Conservation (phyloP, 108 stramenopile genomes). For the Mediolabrus comicus region DNA sequence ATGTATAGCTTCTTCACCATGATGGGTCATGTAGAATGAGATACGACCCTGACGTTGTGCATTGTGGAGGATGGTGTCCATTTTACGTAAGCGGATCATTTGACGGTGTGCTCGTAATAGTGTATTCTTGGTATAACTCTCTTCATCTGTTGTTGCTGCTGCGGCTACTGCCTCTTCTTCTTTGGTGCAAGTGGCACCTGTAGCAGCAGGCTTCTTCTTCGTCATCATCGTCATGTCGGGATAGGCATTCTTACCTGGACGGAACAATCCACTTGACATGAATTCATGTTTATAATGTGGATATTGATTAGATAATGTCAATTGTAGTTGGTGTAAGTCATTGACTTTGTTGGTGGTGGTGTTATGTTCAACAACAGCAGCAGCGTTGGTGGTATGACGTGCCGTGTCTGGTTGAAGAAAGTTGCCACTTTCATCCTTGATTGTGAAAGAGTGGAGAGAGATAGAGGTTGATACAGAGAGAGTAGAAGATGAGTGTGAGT, state of each 20-base stretch:
- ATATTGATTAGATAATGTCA: slow-evolving; percentile 30
- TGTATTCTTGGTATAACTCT: slow-evolving; percentile 50
- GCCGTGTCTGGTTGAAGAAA: slow-evolving; percentile 47
- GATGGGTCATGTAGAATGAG: slow-evolving; percentile 94
- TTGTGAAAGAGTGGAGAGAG: slow-evolving; percentile 3
- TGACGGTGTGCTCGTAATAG: slow-evolving; percentile 69
- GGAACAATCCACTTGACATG: slow-evolving; percentile 37
- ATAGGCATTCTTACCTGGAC: slow-evolving; percentile 41
- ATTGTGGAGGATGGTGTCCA: slow-evolving; percentile 95
- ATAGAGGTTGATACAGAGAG: neutral
- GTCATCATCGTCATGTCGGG: slow-evolving; percentile 56
- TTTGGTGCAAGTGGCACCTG: no score
- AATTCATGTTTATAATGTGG: slow-evolving; percentile 50
- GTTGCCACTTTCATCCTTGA: slow-evolving; percentile 69
- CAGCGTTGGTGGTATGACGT: neutral
- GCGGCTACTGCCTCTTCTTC: neutral
- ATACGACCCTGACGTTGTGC: slow-evolving; percentile 98
- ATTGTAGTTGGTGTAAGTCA: slow-evolving; percentile 39
- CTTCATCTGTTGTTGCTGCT: no score
- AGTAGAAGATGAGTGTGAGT: neutral
- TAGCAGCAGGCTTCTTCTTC: no score
- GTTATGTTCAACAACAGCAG: no score
- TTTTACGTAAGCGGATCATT: slow-evolving; percentile 89
- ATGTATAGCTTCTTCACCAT: slow-evolving; percentile 91
- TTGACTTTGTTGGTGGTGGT: slow-evolving; percentile 18